A percentile compares a stretch with the other conserved stretches of the same genome.
Evolutionary conservation across 2,329 filamentous ascomycete species (phyloP).

Genomic region (Grosmannia clavigera): DNA sequence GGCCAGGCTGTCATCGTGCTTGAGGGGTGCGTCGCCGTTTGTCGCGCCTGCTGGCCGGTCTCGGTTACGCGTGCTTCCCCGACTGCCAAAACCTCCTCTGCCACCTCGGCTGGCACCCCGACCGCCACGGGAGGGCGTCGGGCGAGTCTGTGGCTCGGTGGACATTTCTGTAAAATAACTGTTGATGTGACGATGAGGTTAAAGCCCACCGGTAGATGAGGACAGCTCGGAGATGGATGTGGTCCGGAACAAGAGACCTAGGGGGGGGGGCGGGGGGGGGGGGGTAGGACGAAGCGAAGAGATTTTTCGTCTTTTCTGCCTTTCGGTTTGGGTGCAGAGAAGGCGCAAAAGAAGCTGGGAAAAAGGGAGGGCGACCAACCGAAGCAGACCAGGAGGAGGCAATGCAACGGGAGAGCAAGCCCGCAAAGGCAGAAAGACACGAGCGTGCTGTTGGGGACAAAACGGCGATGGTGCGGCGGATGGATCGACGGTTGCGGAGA

Average conservation of each 20-base stretch:
- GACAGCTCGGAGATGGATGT: neutral
- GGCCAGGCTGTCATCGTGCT: constrained; percentile 45
- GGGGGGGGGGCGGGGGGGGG: neutral
- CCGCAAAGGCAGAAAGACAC: constrained; percentile 4
- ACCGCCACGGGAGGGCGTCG: constrained; percentile 68
- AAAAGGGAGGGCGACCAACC: neutral
- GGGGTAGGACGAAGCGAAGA: neutral
- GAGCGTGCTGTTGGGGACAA: constrained; percentile 1
- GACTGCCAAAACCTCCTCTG: constrained; percentile 58
- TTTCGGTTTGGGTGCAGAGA: neutral
- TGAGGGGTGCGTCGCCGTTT: constrained; percentile 57
- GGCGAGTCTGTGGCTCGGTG: constrained; percentile 85
- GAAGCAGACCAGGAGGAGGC: constrained; percentile 2
- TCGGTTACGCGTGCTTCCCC: constrained; percentile 56
- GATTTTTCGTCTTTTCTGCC: neutral
- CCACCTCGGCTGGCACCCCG: constrained; percentile 80
- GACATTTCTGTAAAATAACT: constrained; percentile 56
- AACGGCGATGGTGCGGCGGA: constrained; percentile 4
- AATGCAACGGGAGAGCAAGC: constrained; percentile 6
- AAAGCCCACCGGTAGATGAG: neutral
- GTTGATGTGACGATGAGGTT: neutral
- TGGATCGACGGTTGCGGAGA: constrained; percentile 7
- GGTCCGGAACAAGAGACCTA: neutral
- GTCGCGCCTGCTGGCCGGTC: constrained; percentile 43
- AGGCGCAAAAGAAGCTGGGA: neutral